Percentiles rank a stretch among this genome's conserved stretches.
Conservation (phyloP, 2,329 filamentous ascomycete genomes). For the Fusarium heterosporum region DNA sequence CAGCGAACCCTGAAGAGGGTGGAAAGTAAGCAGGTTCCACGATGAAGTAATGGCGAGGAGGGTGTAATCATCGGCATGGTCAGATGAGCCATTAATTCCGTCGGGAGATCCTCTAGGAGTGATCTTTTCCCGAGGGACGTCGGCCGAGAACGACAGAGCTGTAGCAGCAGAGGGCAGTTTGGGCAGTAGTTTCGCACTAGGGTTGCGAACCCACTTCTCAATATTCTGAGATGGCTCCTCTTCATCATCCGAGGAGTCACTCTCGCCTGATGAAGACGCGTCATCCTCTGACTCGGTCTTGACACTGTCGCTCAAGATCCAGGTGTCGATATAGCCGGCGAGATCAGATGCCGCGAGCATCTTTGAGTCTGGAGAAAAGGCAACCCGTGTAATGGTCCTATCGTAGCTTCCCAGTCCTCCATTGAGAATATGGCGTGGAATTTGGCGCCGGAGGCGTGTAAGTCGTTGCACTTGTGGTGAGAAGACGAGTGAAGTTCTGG, state of each 20-base stretch:
- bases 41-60: constrained; percentile 66
- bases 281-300: constrained; percentile 52
- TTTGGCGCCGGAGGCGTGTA: constrained; percentile 64
- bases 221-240: constrained; percentile 54
- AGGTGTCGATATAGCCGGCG: constrained; percentile 87
- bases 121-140: constrained; percentile 53
- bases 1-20: constrained; percentile 79
- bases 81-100: constrained; percentile 43
- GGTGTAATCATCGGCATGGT: constrained; percentile 59
- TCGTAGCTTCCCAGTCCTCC: constrained; percentile 81
- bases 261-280: constrained; percentile 53
- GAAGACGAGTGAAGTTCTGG: constrained; percentile 46
- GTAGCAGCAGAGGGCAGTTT: constrained; percentile 74
- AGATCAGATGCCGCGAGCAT: constrained; percentile 84
- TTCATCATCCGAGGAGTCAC: constrained; percentile 58
- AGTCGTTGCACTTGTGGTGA: constrained; percentile 58
- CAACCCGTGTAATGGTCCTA: constrained; percentile 76
- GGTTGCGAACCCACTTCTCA: constrained; percentile 80
- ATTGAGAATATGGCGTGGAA: constrained; percentile 66
- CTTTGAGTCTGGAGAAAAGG: constrained; percentile 84
- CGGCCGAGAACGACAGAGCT: constrained; percentile 74
- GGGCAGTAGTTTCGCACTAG: constrained; percentile 75
- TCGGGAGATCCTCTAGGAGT: constrained; percentile 43
- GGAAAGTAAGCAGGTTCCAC: constrained; percentile 79
- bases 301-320: constrained; percentile 69